These are phyloP conservation scores for Colletotrichum eleusines DNA, from an alignment of 2,329 filamentous ascomycete species.

Conservation along the genomic window DNA sequence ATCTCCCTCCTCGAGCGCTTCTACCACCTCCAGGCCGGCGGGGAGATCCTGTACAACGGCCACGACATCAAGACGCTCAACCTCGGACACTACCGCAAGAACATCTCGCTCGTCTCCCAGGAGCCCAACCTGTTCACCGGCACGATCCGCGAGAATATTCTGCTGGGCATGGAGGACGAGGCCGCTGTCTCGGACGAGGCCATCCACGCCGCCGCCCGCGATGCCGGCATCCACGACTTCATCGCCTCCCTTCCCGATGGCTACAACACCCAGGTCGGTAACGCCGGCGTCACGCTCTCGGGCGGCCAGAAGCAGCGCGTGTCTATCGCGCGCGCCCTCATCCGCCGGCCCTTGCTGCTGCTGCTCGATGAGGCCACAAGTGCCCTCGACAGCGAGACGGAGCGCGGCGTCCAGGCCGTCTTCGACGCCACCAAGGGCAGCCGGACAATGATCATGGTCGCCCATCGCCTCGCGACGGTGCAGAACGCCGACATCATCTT, in stretches of 20 bases:
- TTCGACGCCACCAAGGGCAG: slow-evolving; percentile 35
- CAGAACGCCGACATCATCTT: slow-evolving; percentile 59
- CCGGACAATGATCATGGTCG: slow-evolving; percentile 51
- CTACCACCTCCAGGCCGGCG: slow-evolving; percentile 43
- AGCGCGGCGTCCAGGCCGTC: slow-evolving; percentile 37
- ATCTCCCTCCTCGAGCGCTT: slow-evolving; percentile 49
- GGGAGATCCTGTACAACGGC: slow-evolving; percentile 47
- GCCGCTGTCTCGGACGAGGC: slow-evolving; percentile 28
- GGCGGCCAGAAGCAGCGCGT: slow-evolving; percentile 70
- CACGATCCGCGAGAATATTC: slow-evolving; percentile 48
- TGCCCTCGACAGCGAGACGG: slow-evolving; percentile 38
- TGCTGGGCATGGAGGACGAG: slow-evolving; percentile 42
- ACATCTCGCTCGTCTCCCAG: slow-evolving; percentile 57
- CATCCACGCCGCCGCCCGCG: slow-evolving; percentile 45
- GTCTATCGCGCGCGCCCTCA: slow-evolving; percentile 54
- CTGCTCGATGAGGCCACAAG: slow-evolving; percentile 38
- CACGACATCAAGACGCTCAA: slow-evolving; percentile 48
- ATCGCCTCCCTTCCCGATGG: slow-evolving; percentile 74
- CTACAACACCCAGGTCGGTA: slow-evolving; percentile 57
- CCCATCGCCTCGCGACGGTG: slow-evolving; percentile 58
- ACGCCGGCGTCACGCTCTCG: slow-evolving; percentile 51
- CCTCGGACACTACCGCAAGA: slow-evolving; percentile 47
- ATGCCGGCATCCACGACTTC: slow-evolving; percentile 77
- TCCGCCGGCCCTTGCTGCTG: slow-evolving; percentile 28
- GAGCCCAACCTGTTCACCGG: slow-evolving; percentile 59